A percentile compares a stretch with the other conserved stretches of the same genome.
These are phyloP conservation scores for Cladophialophora chaetospira DNA, from an alignment of 2,329 filamentous ascomycete species.

Conservation along the genomic window DNA sequence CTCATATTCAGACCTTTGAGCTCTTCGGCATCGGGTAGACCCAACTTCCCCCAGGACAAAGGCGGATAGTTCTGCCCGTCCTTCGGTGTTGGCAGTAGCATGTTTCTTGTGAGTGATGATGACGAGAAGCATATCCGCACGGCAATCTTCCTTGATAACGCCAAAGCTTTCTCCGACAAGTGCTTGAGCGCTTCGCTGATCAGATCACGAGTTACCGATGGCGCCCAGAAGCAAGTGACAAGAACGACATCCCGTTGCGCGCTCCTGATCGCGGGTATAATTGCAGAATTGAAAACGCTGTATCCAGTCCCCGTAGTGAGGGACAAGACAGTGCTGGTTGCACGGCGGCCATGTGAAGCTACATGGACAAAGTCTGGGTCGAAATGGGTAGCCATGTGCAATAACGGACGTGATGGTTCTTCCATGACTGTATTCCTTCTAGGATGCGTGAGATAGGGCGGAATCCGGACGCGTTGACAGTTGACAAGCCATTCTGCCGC, in stretches of 20 bases:
- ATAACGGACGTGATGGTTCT: neutral
- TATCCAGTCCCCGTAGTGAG: constrained; percentile 18
- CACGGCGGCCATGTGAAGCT: constrained; percentile 9
- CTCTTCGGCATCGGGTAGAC: constrained; percentile 60
- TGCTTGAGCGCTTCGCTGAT: constrained; percentile 60
- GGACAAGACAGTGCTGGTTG: constrained; percentile 1
- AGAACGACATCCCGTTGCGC: constrained; percentile 69
- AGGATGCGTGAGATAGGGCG: neutral
- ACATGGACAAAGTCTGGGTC: constrained; percentile 6
- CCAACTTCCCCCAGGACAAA: constrained; percentile 63
- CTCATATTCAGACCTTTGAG: constrained; percentile 65
- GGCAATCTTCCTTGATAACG: constrained; percentile 49
- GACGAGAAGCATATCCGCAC: constrained; percentile 78
- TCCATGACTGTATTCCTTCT: neutral
- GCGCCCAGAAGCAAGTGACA: constrained; percentile 81
- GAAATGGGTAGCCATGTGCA: neutral
- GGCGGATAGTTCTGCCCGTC: constrained; percentile 64
- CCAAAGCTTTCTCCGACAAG: constrained; percentile 56
- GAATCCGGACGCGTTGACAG: neutral
- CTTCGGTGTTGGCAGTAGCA: constrained; percentile 68
- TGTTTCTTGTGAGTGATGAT: constrained; percentile 69
- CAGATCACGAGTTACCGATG: constrained; percentile 61
- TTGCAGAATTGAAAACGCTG: constrained; percentile 32
- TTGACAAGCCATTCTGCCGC: too few species aligned
- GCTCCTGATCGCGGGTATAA: constrained; percentile 63